phyloP scores from a whole-genome alignment of 768 basidiomycete species.

The Lentinula raphanica region DNA sequence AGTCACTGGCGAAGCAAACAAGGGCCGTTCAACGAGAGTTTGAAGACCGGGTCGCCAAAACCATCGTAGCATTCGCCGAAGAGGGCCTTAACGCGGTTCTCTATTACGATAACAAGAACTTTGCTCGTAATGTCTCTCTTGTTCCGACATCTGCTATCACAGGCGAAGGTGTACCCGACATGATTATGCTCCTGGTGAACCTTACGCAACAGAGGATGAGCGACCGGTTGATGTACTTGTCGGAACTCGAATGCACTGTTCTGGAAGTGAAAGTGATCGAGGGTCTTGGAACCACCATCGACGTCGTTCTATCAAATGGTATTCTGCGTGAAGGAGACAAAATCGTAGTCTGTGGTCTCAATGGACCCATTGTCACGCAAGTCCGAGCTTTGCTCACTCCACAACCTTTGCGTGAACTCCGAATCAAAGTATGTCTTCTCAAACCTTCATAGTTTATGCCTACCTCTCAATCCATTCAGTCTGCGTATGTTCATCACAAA shows the following conservation, averaged over 20 bases:
- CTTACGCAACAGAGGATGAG: slow-evolving; percentile 98
- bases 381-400: slow-evolving; percentile 92
- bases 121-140: slow-evolving; percentile 89
- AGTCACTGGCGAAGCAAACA: slow-evolving; percentile 81
- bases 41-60: slow-evolving; percentile 79
- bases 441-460: background rate
- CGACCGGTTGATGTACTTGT: slow-evolving; percentile 95
- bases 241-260: slow-evolving; percentile 95
- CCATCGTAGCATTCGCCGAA: slow-evolving; percentile 92
- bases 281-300: slow-evolving; percentile 95
- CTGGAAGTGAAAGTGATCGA: slow-evolving; percentile 99
- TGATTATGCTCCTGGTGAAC: slow-evolving; percentile 98
- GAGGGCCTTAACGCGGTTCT: slow-evolving; percentile 92
- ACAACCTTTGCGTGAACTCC: slow-evolving; percentile 91
- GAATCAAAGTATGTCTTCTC: slow-evolving; percentile 75
- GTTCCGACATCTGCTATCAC: slow-evolving; percentile 98
- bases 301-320: slow-evolving; percentile 94
- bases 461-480: slow-evolving; percentile 41
- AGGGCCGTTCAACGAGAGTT: slow-evolving; percentile 84
- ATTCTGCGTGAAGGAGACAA: slow-evolving; percentile 86
- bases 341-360: slow-evolving; percentile 94
- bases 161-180: slow-evolving; percentile 97
- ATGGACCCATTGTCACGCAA: slow-evolving; percentile 95
- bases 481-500: slow-evolving; percentile 94
- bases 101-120: slow-evolving; percentile 97